These are phyloP conservation scores for Cudoniella acicularis DNA, from an alignment of 495 filamentous ascomycete genomes.

Conservation along the genomic window DNA sequence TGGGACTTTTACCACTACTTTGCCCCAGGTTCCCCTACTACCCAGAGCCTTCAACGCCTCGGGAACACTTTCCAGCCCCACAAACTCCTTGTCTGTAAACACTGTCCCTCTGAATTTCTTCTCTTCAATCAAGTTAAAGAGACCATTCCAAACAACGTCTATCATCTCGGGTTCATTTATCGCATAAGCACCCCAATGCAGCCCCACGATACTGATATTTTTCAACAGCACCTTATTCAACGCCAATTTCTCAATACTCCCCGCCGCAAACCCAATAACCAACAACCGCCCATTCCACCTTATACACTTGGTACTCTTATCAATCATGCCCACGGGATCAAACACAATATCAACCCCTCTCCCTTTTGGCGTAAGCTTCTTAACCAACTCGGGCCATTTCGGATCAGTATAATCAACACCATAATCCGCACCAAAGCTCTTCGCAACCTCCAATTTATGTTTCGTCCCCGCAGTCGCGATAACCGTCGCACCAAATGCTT, in stretches of 20 bases:
- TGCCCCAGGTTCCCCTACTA: slow-evolving; percentile 84
- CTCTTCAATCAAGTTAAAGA: slow-evolving; percentile 69
- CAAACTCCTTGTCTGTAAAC: slow-evolving; percentile 76
- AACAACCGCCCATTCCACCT: slow-evolving; percentile 87
- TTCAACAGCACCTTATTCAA: slow-evolving; percentile 90
- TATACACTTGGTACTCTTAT: slow-evolving; percentile 77
- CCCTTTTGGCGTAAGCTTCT: slow-evolving; percentile 65
- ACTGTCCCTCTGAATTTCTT: slow-evolving; percentile 80
- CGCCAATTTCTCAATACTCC: slow-evolving; percentile 84
- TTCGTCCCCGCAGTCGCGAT: slow-evolving; percentile 80
- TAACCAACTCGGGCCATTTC: slow-evolving; percentile 75
- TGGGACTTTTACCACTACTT: slow-evolving; percentile 89
- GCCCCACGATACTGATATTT: slow-evolving; percentile 85
- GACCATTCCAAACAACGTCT: slow-evolving; percentile 71
- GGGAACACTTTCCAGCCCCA: slow-evolving; percentile 75
- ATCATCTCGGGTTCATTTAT: slow-evolving; percentile 68
- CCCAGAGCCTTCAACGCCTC: slow-evolving; percentile 75
- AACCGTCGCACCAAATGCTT: slow-evolving; percentile 84
- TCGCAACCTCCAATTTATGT: slow-evolving; percentile 75
- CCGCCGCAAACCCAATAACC: slow-evolving; percentile 87
- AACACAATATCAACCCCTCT: slow-evolving; percentile 85
- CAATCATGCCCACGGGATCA: slow-evolving; percentile 86
- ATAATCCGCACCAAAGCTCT: slow-evolving; percentile 78
- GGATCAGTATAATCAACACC: slow-evolving; percentile 68
- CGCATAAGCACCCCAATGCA: slow-evolving; percentile 89